Evolutionary conservation across 495 filamentous ascomycete species (phyloP).

Genomic region (Aeminium ludgeri): DNA sequence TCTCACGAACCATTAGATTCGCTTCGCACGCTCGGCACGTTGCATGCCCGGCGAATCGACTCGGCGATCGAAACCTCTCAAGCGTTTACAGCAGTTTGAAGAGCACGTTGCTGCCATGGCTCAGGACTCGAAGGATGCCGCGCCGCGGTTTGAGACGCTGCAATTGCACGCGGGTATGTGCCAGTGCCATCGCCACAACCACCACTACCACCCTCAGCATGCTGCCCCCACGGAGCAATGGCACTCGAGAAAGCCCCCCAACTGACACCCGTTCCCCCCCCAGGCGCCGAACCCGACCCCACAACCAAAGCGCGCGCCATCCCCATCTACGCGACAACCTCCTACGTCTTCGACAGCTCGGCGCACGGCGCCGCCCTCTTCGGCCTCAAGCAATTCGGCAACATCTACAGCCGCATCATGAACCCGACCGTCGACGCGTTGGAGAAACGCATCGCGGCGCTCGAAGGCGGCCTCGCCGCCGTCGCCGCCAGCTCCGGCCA

Average conservation of each 20-base stretch:
- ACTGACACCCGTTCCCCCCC: no score
- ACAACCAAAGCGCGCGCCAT: slow-evolving; percentile 80
- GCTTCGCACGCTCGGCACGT: not conserved
- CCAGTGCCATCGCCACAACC: not conserved
- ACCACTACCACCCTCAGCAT: slow-evolving; percentile 7
- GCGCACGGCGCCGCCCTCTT: slow-evolving; percentile 93
- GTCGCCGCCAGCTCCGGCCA: slow-evolving; percentile 83
- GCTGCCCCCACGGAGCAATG: no score
- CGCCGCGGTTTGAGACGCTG: slow-evolving; percentile 67
- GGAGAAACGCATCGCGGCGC: slow-evolving; percentile 88
- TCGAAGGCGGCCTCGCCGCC: slow-evolving; percentile 87
- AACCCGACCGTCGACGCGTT: slow-evolving; percentile 98
- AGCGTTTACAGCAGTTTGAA: slow-evolving; percentile 14
- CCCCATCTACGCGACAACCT: slow-evolving; percentile 91
- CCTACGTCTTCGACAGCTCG: slow-evolving; percentile 88
- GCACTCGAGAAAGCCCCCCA: no score
- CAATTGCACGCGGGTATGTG: slow-evolving; percentile 89
- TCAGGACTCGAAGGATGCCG: slow-evolving; percentile 10
- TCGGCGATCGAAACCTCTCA: slow-evolving; percentile 3
- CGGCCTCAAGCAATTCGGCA: slow-evolving; percentile 93
- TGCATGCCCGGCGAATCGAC: slow-evolving; percentile 13
- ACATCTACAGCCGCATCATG: slow-evolving; percentile 97
- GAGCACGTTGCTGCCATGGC: slow-evolving; percentile 18
- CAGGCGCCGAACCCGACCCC: slow-evolving; percentile 57
- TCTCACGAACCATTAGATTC: no score